Evolutionary conservation across 2,329 filamentous ascomycete genomes (phyloP), one percentile per base, ranked within the genome.

Genomic region (Colletotrichum siamense): DNA sequence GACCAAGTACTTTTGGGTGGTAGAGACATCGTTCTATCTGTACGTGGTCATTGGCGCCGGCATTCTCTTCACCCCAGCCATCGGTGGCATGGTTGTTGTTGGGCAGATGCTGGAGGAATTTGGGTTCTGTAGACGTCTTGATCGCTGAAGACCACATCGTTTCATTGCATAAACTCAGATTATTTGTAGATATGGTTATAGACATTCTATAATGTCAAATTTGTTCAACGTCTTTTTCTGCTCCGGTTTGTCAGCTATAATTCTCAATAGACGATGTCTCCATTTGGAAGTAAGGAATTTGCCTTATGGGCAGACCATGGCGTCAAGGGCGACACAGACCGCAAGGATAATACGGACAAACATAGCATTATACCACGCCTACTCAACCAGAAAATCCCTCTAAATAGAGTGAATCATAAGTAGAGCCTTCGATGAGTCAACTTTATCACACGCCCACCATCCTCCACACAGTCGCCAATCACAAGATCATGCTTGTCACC

Each of bases 1-100:
- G 28, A 44, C 73, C 22, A 73, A 73, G n/a, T 76, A 76, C n/a
- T 76, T 76, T 16, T 65, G 69, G 34, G 34, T 73, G 8, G 49
- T 76, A 22, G 59, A 76, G 63, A 69, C 69, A 2, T 76, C 69
- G 6, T 76, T 76, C 26, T 76, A 76, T 24, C 9, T 32, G 16
- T 69, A 64, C 18, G 63, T 76, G 4, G 30, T 59, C 1, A 55
- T 73, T 36, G 73, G 73, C 5, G 69, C 69, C 16, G 73, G 62
- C 8, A 49, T 76, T 5, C 49, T 66, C 16, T 73, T 76, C 10
- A 73, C 69, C 5, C 73, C 73, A 12, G 73, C 73, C 8, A 69
- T 76, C 32, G 73, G 73, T 6, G 73, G 73, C 5, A 76, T 76
- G 70, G 63, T 76, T 28, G 64, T 73, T 2, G 73, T 76, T 1